Evolutionary conservation across 2,329 filamentous ascomycete genomes (phyloP), one percentile per base, ranked within the genome.

Genomic region (Aspergillus quadrilineatus): DNA sequence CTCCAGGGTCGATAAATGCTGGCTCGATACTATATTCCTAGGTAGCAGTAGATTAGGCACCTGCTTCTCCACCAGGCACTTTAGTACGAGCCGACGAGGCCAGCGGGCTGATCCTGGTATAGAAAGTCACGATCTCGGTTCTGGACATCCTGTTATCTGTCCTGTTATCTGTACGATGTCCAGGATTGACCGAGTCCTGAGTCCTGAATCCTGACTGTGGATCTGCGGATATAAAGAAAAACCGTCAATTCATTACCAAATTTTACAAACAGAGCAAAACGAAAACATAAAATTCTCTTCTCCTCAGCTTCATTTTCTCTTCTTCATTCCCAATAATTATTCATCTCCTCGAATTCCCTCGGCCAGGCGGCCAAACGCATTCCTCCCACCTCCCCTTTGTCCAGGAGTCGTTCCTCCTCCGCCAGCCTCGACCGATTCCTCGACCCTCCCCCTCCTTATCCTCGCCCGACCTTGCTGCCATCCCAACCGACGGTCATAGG

Each of bases 181-280:
- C 34, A 50, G 48, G 26, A 30, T 41, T 39, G 22, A 37, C 43
- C 37, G 51, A 55, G 56, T 60, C 37, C 43, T 45, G 51, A 55
- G 56, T 60, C 49, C 48, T 46, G 53, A 22, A 4, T 48, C 46
- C 8, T 26, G 56, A 43, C 48, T 47, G 68, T 69, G 67, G 68
- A 70, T 69, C 66, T 63, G 66, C 65, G 67, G 67, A 67, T 61
- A 63, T 58, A 65, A 60, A 64, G 56, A 59, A 63, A 63, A 61
- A 59, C 55, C 50, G 54, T 62, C 56, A 59, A 64, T 54, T 58
- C 52, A 60, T 62, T 59, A 65, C 58, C 59, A 62, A 64, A 66
- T 61, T 50, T 55, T 66, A 71, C 69, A 63, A 72, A 72, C 65
- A 65, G 63, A 72, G 69, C 56, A 72, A 71, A 71, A 71, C 61